phyloP scores from a whole-genome alignment of 2,329 filamentous ascomycete genomes.

The Colletotrichum truncatum region DNA sequence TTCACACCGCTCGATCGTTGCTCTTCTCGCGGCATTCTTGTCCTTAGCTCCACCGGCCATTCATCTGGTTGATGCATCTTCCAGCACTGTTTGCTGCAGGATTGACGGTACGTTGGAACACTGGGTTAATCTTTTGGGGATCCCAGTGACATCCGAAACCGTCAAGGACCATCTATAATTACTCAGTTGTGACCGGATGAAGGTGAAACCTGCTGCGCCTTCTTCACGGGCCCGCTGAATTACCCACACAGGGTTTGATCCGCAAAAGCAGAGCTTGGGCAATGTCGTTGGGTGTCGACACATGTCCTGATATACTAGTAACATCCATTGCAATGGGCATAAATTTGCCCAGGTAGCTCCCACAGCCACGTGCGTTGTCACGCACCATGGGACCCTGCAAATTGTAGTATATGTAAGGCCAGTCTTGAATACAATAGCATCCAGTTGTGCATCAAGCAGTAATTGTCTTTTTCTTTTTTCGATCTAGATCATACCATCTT shows the following conservation, averaged over 20 bases:
- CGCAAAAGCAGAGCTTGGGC: conserved; percentile 13
- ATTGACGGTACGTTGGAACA: not conserved
- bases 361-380: conserved; percentile 20
- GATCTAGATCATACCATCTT: no score
- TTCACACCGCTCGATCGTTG: conserved; percentile 10
- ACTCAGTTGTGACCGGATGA: conserved; percentile 8
- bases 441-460: not conserved
- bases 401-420: not conserved
- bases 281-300: conserved; percentile 4
- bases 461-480: no score
- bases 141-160: conserved; percentile 23
- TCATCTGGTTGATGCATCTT: not conserved
- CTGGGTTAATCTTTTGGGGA: not conserved
- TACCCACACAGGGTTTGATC: not conserved
- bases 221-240: conserved; percentile 14
- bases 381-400: conserved; percentile 21
- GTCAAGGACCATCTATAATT: conserved; percentile 18
- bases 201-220: conserved; percentile 43
- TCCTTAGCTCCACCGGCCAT: not conserved
- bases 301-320: not conserved
- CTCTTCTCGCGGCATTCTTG: not conserved
- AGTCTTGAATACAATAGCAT: not conserved
- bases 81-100: conserved; percentile 1
- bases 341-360: not conserved
- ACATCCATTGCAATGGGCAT: not conserved